Conservation (phyloP, 371 early-diverging fungal species). For the Actinomortierella ambigua region DNA sequence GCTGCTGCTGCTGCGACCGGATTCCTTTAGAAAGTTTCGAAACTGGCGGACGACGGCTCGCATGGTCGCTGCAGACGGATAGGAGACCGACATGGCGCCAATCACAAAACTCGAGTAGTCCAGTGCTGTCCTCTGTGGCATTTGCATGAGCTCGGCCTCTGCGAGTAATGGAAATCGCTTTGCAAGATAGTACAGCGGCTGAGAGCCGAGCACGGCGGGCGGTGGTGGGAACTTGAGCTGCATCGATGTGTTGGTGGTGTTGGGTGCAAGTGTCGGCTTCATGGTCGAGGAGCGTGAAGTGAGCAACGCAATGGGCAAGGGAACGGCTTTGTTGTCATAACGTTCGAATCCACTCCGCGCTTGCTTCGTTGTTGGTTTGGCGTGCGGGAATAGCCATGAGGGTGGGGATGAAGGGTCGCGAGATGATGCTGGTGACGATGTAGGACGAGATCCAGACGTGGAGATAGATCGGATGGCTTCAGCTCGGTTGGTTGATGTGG, state of each 20-base stretch:
- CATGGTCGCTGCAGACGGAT: conserved; percentile 33
- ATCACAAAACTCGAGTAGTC: conserved; percentile 40
- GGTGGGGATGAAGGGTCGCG: not conserved
- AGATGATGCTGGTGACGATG: too few relatives aligned
- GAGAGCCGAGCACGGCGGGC: conserved; percentile 35
- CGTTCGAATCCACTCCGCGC: not conserved
- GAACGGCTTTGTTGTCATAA: conserved; percentile 10
- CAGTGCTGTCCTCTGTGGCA: conserved; percentile 28
- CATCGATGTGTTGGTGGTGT: not conserved
- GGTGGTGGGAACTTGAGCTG: conserved; percentile 21
- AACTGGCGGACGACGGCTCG: conserved; percentile 39
- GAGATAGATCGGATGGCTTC: too few relatives aligned
- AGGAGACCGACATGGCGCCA: conserved; percentile 32
- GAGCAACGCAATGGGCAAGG: conserved; percentile 27
- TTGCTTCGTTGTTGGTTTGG: not conserved
- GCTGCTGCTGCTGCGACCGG: conserved; percentile 3
- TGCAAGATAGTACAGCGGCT: conserved; percentile 35
- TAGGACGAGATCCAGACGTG: too few relatives aligned
- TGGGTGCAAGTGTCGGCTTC: not conserved
- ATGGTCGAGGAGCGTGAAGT: conserved; percentile 2
- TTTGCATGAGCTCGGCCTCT: conserved; percentile 26
- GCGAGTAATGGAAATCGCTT: conserved; percentile 32
- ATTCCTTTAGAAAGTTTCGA: conserved; percentile 35
- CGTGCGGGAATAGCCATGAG: conserved; percentile 22
- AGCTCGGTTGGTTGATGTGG: too few relatives aligned